Base-by-base conservation (phyloP, 2,329 filamentous ascomycete genomes). In the Penicillium griseofulvum region DNA sequence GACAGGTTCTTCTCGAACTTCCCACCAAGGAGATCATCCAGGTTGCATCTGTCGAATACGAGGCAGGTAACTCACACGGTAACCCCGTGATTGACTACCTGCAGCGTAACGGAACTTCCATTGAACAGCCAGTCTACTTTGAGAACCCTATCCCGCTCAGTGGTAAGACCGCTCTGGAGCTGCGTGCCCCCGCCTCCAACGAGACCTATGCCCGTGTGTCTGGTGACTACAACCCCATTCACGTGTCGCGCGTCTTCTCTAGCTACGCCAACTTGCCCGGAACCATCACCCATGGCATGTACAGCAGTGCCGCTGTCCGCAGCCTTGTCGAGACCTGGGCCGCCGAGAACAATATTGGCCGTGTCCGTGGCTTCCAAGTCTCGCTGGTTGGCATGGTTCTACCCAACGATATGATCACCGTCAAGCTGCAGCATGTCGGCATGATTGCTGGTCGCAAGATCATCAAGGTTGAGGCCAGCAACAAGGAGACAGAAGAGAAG, bases 391-490 rank as follows among this genome's bases (percentile, higher is more conserved):
- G 94, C 63, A 99, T 99, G 94, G 95, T 99, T 11, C 81, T 99
- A 58, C 94, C 94, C 52, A 96, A 97, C 65, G 95, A 99, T 70
- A 89, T 93, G 60, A 89, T 99, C 60, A 86, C 95, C 62, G 93
- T 99, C 68, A 96, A 91, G 78, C 84, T 99, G 49, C 90, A 97
- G 79, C 94, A 99, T 71, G 88, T 95, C 31, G 94, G 93, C 69
- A 99, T 99, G 94, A 89, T 99, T 58, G 88, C 90, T 68, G 94
- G 94, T 70, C 92, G 94, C 75, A 99, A 97, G 85, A 97, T 97
- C 76, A 94, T 99, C 82, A 97, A 96, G 81, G 91, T 99, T 48
- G 94, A 97, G 77, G 92, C 91, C 50, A 91, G 85, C 81, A 97
- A 97, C 79, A 89, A 90, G 75, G 92, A 97, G 73, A 95, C 88